phyloP scores from a whole-genome alignment of 345 rosid species.

The Clausena lansium region DNA sequence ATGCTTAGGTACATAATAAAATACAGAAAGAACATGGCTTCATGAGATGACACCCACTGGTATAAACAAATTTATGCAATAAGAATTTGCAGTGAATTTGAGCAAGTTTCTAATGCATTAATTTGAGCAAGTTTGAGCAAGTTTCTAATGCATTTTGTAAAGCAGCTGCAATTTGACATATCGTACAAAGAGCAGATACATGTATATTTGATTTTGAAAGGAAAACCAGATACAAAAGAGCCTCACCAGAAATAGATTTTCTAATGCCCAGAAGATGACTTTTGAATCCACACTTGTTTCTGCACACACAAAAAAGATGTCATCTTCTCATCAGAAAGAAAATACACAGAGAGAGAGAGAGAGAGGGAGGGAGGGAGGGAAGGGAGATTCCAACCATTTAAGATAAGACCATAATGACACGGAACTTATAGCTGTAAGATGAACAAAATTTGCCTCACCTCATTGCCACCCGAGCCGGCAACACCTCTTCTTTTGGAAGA shows the following conservation, averaged over 20 bases:
- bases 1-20: neutral
- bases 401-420: neutral
- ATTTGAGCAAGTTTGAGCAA: no score
- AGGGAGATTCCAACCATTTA: neutral
- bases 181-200: neutral
- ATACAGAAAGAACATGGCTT: neutral
- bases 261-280: constrained; percentile 64
- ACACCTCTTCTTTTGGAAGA: constrained; percentile 57
- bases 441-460: constrained; percentile 41
- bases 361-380: neutral
- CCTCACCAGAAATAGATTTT: constrained; percentile 33
- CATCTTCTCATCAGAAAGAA: neutral
- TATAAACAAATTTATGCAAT: neutral
- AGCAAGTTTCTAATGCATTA: neutral
- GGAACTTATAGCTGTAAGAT: constrained; percentile 6
- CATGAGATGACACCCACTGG: neutral
- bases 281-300: constrained; percentile 91
- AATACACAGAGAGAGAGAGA: neutral
- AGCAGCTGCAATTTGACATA: neutral
- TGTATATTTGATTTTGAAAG: neutral
- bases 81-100: neutral
- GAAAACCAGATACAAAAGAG: neutral
- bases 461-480: constrained; percentile 49
- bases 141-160: neutral
- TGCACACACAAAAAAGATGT: constrained; percentile 32